phyloP scores from a whole-genome alignment of 805 yeast species.

The Kuraishia capsulata region DNA sequence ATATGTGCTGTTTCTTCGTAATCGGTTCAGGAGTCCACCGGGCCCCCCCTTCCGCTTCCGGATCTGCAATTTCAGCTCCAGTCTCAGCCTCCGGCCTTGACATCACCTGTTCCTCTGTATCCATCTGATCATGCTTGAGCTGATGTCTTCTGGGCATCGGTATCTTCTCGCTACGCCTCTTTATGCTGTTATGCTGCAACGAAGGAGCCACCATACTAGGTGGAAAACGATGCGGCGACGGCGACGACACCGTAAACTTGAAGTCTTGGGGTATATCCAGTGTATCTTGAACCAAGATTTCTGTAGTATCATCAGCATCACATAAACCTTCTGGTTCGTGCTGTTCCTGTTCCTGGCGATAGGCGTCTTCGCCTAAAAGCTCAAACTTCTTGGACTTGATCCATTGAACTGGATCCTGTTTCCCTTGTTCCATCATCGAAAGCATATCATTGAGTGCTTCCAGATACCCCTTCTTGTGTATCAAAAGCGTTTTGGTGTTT shows the following conservation, averaged over 20 bases:
- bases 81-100: too few species aligned
- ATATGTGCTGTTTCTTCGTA: background rate
- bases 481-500: conserved; percentile 37
- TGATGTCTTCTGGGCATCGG: background rate
- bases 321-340: background rate
- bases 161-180: background rate
- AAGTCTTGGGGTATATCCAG: background rate
- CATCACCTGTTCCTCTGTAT: too few species aligned
- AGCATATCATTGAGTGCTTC: conserved; percentile 45
- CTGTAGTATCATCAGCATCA: background rate
- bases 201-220: conserved; percentile 8
- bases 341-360: background rate
- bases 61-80: too few species aligned
- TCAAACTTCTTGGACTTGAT: conserved; percentile 38
- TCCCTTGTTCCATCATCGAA: conserved; percentile 18
- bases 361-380: conserved; percentile 8
- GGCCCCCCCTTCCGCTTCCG: background rate
- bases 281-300: background rate
- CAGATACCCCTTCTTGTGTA: conserved; percentile 49
- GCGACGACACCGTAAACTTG: conserved; percentile 4
- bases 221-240: conserved; percentile 7
- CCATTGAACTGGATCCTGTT: conserved; percentile 42
- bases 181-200: background rate
- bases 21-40: background rate
- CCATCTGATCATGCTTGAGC: too few species aligned